A percentile compares a stretch with the other conserved stretches of the same genome.
Evolutionary conservation across 2,329 filamentous ascomycete species (phyloP).

Genomic region (Microcera coccophila): DNA sequence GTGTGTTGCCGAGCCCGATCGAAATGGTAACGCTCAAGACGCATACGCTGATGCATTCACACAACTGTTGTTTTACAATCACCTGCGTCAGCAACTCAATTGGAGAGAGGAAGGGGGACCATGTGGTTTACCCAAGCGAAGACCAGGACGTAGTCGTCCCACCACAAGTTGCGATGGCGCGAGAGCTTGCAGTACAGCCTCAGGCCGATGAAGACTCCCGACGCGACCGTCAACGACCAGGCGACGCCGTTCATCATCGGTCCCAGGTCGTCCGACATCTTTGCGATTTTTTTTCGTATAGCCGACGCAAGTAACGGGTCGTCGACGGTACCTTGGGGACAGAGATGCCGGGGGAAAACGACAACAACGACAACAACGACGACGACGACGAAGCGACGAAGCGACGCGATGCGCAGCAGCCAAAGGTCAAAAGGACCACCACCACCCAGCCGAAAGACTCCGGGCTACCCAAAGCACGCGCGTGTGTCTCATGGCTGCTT

Average conservation of each 20-base stretch:
- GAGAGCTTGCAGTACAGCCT: slow-evolving; percentile 1
- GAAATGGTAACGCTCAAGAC: not conserved
- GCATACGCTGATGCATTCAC: not conserved
- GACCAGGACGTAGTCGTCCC: slow-evolving; percentile 2
- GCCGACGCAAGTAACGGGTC: too few relatives aligned
- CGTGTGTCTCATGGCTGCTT: too few relatives aligned
- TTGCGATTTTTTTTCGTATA: too few relatives aligned
- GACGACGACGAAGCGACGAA: too few relatives aligned
- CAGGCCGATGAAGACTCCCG: not conserved
- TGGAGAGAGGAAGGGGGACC: not conserved
- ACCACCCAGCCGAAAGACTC: too few relatives aligned
- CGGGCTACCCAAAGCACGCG: too few relatives aligned
- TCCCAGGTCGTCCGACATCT: not conserved
- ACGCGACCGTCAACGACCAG: not conserved
- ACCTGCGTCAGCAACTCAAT: not conserved
- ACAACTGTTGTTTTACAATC: not conserved
- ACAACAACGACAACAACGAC: too few relatives aligned
- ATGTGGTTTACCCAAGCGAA: not conserved
- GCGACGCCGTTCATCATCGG: not conserved
- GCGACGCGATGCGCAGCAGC: too few relatives aligned
- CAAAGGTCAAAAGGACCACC: too few relatives aligned
- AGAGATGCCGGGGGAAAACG: too few relatives aligned
- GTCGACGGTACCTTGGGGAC: too few relatives aligned
- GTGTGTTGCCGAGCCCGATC: not conserved
- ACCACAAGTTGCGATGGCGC: not conserved